Evolutionary conservation across 2,329 filamentous ascomycete species (phyloP).

Genomic region (Colletotrichum theobromicola): DNA sequence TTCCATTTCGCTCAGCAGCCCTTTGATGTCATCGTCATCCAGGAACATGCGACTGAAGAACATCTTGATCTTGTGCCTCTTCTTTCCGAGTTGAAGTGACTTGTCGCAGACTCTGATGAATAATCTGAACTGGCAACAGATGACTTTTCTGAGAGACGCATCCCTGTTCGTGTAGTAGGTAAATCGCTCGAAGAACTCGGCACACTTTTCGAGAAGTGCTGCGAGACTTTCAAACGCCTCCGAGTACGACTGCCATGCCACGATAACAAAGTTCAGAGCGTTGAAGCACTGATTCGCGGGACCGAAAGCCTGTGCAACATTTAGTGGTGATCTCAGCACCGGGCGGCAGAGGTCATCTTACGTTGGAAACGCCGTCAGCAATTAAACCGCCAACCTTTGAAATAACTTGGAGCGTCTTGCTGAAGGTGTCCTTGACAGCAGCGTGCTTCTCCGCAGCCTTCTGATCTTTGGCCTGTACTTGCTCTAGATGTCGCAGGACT

Average conservation of each 20-base stretch:
- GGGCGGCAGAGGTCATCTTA: neutral
- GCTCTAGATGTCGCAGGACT: constrained; percentile 31
- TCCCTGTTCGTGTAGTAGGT: constrained; percentile 38
- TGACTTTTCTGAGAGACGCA: constrained; percentile 31
- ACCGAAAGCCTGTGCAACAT: constrained; percentile 31
- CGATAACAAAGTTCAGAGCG: constrained; percentile 40
- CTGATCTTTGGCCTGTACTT: constrained; percentile 26
- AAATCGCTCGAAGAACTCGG: constrained; percentile 37
- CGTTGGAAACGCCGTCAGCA: constrained; percentile 30
- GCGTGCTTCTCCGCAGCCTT: constrained; percentile 33
- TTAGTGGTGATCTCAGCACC: neutral
- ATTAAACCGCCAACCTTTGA: constrained; percentile 38
- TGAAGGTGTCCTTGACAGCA: constrained; percentile 30
- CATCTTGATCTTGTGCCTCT: constrained; percentile 30
- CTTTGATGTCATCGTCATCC: constrained; percentile 37
- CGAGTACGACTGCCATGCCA: constrained; percentile 38
- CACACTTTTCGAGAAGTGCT: constrained; percentile 35
- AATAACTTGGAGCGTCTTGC: constrained; percentile 36
- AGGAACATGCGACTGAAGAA: constrained; percentile 39
- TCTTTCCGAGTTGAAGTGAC: constrained; percentile 32
- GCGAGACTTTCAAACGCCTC: constrained; percentile 37
- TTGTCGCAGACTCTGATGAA: constrained; percentile 40
- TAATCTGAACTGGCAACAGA: constrained; percentile 38
- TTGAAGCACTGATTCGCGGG: constrained; percentile 38
- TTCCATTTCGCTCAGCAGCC: constrained; percentile 35